Evolutionary conservation across 2,329 filamentous ascomycete species (phyloP).

Genomic region (Stachybotrys chartarum): DNA sequence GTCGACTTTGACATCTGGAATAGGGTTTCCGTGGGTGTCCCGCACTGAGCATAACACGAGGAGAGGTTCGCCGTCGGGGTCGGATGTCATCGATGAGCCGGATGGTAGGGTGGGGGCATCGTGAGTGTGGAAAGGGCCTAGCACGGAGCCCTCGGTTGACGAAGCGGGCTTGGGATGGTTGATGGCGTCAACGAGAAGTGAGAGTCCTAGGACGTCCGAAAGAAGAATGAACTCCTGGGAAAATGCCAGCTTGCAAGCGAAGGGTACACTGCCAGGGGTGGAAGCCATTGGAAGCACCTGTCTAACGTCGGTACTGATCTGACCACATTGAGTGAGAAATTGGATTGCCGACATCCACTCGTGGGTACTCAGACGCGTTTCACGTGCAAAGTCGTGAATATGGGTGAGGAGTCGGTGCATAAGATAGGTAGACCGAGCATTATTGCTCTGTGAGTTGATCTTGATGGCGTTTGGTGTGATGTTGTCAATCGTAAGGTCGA

Average conservation of each 20-base stretch:
- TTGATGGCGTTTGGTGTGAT: conserved; percentile 65
- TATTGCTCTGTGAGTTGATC: conserved; percentile 60
- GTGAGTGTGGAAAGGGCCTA: conserved; percentile 74
- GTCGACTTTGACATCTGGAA: conserved; percentile 60
- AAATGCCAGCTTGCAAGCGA: not conserved
- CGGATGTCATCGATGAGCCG: conserved; percentile 54
- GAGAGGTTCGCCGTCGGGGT: conserved; percentile 57
- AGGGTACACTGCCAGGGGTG: not conserved
- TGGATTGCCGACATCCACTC: conserved; percentile 68
- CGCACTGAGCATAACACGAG: conserved; percentile 61
- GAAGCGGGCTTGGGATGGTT: conserved; percentile 65
- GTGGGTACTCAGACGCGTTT: conserved; percentile 62
- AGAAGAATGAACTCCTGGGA: conserved; percentile 66
- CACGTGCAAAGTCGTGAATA: conserved; percentile 69
- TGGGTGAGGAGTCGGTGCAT: conserved; percentile 64
- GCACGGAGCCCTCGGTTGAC: conserved; percentile 68
- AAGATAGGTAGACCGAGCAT: conserved; percentile 59
- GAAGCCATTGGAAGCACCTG: no score
- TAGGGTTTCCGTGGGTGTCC: conserved; percentile 51
- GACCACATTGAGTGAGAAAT: conserved; percentile 61
- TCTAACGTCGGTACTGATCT: conserved; percentile 61
- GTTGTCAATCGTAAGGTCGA: conserved; percentile 62
- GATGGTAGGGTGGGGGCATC: conserved; percentile 48
- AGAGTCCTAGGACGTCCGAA: conserved; percentile 67
- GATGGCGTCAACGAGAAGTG: conserved; percentile 67